Conservation (phyloP, 257 asterid genomes). For the Forsythia suspensa region DNA sequence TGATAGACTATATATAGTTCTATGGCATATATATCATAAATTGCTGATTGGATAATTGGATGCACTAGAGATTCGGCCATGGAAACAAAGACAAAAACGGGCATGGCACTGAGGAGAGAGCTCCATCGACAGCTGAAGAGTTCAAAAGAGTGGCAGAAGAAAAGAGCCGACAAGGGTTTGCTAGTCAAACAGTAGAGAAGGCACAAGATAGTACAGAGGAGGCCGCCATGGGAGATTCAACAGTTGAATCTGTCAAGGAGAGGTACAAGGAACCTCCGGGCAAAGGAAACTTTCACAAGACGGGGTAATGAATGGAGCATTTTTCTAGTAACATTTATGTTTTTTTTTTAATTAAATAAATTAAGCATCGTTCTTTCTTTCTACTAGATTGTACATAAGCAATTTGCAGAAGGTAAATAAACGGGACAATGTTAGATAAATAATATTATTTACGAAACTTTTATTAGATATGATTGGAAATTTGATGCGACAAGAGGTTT, state of each 20-base stretch:
- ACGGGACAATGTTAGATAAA: neutral
- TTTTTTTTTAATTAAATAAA: neutral
- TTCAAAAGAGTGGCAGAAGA: conserved; percentile 29
- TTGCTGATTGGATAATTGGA: neutral
- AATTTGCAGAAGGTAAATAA: neutral
- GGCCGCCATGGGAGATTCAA: neutral
- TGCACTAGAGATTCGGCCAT: neutral
- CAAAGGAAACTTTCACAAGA: conserved; percentile 8
- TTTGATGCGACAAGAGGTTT: too few species aligned
- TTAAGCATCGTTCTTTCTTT: neutral
- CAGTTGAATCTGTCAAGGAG: conserved; percentile 13
- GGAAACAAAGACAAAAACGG: neutral
- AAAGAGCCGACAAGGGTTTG: conserved; percentile 12
- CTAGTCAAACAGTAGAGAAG: conserved; percentile 19
- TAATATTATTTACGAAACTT: neutral
- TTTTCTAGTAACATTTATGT: neutral
- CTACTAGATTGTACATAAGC: neutral
- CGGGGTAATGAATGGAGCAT: neutral
- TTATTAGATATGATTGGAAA: too few species aligned
- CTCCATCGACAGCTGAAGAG: conserved; percentile 30
- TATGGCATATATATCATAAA: neutral
- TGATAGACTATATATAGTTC: too few species aligned
- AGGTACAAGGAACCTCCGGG: conserved; percentile 16
- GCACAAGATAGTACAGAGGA: conserved; percentile 3
- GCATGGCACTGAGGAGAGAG: conserved; percentile 18